Conservation (phyloP, 2,329 filamentous ascomycete genomes). For the Madurella mycetomatis region DNA sequence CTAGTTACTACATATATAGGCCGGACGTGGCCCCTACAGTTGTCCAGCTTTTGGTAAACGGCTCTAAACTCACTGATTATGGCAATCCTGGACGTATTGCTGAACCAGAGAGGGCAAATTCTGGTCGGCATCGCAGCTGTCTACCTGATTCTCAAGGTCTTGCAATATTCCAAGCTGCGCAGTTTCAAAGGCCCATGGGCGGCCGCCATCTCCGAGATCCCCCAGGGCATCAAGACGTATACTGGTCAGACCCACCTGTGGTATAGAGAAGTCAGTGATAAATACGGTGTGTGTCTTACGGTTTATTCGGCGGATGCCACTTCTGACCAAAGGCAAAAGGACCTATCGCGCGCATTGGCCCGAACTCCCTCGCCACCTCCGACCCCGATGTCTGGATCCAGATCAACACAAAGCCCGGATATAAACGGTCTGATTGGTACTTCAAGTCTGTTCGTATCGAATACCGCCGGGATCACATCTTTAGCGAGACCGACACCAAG, state of each 20-base stretch:
- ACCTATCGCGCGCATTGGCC: constrained; percentile 21
- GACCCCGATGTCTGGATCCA: constrained; percentile 15
- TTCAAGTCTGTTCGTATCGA: constrained; percentile 15
- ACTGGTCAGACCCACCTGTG: constrained; percentile 8
- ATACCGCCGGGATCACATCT: constrained; percentile 44
- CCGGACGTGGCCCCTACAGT: no score
- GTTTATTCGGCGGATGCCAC: constrained; percentile 19
- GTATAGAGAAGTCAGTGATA: constrained; percentile 5
- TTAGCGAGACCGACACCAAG: constrained; percentile 46
- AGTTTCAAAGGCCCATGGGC: constrained; percentile 9
- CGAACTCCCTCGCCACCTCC: constrained; percentile 16
- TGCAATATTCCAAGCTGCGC: background rate
- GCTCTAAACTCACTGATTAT: background rate
- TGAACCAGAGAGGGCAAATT: background rate
- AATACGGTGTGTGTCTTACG: constrained; percentile 15
- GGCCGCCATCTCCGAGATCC: constrained; percentile 1
- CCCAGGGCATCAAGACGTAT: constrained; percentile 10
- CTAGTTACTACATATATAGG: no score
- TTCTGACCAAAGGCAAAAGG: constrained; percentile 6
- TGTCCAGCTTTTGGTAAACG: no score
- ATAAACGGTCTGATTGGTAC: constrained; percentile 15
- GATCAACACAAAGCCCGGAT: constrained; percentile 15
- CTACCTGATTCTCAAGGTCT: background rate
- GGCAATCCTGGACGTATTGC: background rate
- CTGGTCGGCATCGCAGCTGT: background rate